Base-by-base conservation (phyloP, 202 grass and related monocot species). In the Setaria viridis region DNA sequence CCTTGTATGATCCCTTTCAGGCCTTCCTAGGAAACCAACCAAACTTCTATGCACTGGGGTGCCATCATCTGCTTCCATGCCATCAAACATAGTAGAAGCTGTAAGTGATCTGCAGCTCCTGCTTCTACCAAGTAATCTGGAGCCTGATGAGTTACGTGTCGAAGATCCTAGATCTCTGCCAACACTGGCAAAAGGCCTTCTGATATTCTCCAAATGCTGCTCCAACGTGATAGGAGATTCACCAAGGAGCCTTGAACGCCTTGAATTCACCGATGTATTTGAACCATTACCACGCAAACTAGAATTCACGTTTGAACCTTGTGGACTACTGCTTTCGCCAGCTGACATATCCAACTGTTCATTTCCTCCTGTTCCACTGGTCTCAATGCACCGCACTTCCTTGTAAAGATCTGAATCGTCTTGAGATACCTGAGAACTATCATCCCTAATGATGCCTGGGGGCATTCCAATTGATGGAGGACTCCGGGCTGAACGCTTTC, bases 141-240 rank as follows among this genome's bases (percentile, higher is more conserved):
- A 83, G 30, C 79, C 78, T 58, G 77, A 76, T 48, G 87, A 51
- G 29, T 94, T 86, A 21, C 14, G 80, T 51, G 62, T 81, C 3
- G 84, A 87, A 62, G 78, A 91, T 58, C 75, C 90, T 84, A 79
- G 59, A 81, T 94, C 91, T 83, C 80, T 89, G 12, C 60, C 59
- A 51, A 86, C 50, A 88, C 33, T 74, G 56, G 60, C 68, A 73
- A 91, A 85, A 80, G 88, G 88, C 84, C 93, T 93, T 72, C 90
- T 96, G 25, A 99, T 90, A 86, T 94, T 99, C 77, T 93, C 89
- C 59, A 99, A 95, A 80, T 99, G 97, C 72, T 99, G 90, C 87
- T 99, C 93, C 71, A 96, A 83, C 34, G 97, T 99, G 81, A 96
- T 51, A 51, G 97, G 81, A 90, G 90, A 69, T 71, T 80, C 84